Evolutionary conservation across 768 basidiomycete species (phyloP), one percentile per base, ranked within the genome.

Genomic region (Termitomyces bulborhizus): DNA sequence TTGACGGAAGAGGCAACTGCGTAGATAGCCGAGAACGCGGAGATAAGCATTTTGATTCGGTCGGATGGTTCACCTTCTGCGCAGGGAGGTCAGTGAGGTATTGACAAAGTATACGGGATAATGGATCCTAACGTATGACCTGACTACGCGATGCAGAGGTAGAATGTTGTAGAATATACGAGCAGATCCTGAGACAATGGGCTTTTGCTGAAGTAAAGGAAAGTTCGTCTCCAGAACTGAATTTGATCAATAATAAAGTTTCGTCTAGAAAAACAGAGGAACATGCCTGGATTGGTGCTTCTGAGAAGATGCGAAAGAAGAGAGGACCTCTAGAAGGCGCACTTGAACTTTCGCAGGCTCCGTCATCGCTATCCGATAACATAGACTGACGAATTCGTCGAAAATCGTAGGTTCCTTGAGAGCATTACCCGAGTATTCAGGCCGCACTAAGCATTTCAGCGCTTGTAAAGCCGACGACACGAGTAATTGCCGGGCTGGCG

Each of bases 311-410:
- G 85, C 83, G 55, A 93, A 82, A 3, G 73, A 70, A 1, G 80
- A 70, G 32, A 93, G 68, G 39, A 88, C 81, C 58, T 88, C 86
- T 2, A 91, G 73, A 21, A 98, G 76, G 53, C 87, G 80, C 0
- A 81, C 71, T 62, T 93, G 88, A 31, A 92, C 79, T 0, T 63
- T 72, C 1, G 90, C 84, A 0, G 85, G 74, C 65, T 96, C 94
- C 0, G 89, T 90, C 79, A 98, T 84, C 0, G 88, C 91, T 70
- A 98, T 83, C 5, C 96, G 83, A 65, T 96, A 93, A 66, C 86
- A 92, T 4, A 98, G 73, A 46, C 86, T 86, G 61, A 88, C 82
- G 43, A 98, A 84, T 69, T 99, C 96, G 46, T 93, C 91, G 64
- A 96, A 96, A 27, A 92, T 82, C 0, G 84, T 78, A 2, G 87